Evolutionary conservation across 1,284 basidiomycete genomes (phyloP).

Genomic region (Microbotryum silenes-acaulis): DNA sequence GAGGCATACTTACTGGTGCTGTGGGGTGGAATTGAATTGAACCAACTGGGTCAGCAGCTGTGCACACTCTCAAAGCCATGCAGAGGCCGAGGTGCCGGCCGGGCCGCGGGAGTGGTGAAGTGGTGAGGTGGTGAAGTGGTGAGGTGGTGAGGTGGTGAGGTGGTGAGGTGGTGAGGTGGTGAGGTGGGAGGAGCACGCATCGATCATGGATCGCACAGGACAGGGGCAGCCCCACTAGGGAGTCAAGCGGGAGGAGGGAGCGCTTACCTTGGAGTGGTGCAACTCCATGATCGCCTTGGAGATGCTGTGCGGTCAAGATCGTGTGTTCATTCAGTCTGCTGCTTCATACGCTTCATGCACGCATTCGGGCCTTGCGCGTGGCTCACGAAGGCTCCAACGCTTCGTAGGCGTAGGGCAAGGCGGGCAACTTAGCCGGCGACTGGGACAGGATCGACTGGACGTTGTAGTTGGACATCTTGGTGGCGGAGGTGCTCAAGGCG

Average conservation of each 20-base stretch:
- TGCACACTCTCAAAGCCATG: too few relatives aligned
- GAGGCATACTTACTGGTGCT: slow-evolving; percentile 46
- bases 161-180: too few relatives aligned
- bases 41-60: too few relatives aligned
- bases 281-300: not conserved
- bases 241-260: not conserved
- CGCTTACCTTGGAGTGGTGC: slow-evolving; percentile 7
- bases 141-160: too few relatives aligned
- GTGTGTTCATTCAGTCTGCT: not conserved
- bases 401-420: slow-evolving; percentile 85
- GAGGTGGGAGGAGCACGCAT: too few relatives aligned
- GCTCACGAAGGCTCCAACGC: slow-evolving; percentile 44
- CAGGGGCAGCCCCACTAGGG: not conserved
- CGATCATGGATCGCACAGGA: not conserved
- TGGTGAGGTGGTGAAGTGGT: too few relatives aligned
- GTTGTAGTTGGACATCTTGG: slow-evolving; percentile 8
- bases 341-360: not conserved
- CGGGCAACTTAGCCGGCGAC: slow-evolving; percentile 55
- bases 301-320: slow-evolving; percentile 1
- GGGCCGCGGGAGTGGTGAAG: too few relatives aligned
- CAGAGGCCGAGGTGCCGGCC: too few relatives aligned
- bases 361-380: not conserved
- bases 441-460: not conserved
- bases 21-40: not conserved
- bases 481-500: slow-evolving; percentile 12